Percentiles rank a stretch among this genome's conserved stretches.
Evolutionary conservation across 1,139 yeast genomes (phyloP).

Genomic region (Debaryomycetaceae sp.): DNA sequence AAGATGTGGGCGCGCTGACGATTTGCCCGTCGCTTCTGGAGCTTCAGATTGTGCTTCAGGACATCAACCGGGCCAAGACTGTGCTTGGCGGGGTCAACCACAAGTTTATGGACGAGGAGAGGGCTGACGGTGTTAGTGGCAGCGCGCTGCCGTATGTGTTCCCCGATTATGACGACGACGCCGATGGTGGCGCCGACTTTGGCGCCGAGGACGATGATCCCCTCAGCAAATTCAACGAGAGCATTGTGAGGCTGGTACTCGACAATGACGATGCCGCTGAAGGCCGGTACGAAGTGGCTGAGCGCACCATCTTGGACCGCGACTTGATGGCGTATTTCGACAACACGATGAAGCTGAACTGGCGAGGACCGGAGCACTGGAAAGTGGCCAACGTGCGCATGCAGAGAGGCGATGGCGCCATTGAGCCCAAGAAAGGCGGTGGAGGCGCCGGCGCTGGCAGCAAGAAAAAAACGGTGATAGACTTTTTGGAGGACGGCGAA

Average conservation of each 20-base stretch:
- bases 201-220: constrained; percentile 23
- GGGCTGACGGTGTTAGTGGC: constrained; percentile 12
- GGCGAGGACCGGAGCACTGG: constrained; percentile 97
- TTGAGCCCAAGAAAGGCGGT: constrained; percentile 6
- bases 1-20: constrained; percentile 34
- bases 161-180: constrained; percentile 11
- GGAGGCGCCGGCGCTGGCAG: constrained; percentile 15
- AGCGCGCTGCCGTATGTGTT: constrained; percentile 5
- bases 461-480: constrained; percentile 36
- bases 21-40: constrained; percentile 64
- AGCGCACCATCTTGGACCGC: constrained; percentile 45
- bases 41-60: constrained; percentile 53
- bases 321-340: constrained; percentile 81
- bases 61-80: constrained; percentile 52
- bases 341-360: constrained; percentile 59
- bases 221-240: constrained; percentile 18
- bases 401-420: constrained; percentile 6
- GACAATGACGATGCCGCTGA: constrained; percentile 13
- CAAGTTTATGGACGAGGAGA: constrained; percentile 19
- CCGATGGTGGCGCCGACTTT: constrained; percentile 28
- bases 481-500: constrained; percentile 45
- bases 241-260: constrained; percentile 21
- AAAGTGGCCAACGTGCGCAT: constrained; percentile 61
- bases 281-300: constrained; percentile 12
- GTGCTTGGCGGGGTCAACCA: constrained; percentile 47